These are phyloP conservation scores for Epichloe amarillans DNA, from an alignment of 2,329 filamentous ascomycete genomes.

Conservation along the genomic window DNA sequence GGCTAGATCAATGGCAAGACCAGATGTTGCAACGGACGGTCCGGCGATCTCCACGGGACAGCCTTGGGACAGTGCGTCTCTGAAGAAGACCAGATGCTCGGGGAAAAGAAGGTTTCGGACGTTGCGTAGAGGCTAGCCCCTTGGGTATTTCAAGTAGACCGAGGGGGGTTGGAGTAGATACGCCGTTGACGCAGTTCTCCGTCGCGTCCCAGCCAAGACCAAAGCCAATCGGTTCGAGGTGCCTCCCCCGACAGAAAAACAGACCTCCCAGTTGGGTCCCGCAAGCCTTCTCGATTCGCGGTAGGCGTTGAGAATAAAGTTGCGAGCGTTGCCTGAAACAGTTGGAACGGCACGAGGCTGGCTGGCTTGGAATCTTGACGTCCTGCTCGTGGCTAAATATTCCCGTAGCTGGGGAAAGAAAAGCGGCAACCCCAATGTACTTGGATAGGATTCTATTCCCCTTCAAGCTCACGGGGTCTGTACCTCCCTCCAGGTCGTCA, in stretches of 20 bases:
- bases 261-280: not conserved
- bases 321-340: slow-evolving; percentile 1
- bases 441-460: not conserved
- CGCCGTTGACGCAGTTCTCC: not conserved
- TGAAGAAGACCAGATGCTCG: not conserved
- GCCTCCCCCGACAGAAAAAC: not conserved
- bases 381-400: not conserved
- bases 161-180: not conserved
- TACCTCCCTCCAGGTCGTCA: not conserved
- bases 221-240: not conserved
- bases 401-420: not conserved
- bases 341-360: not conserved
- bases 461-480: not conserved
- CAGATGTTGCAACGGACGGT: slow-evolving; percentile 7
- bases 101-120: slow-evolving; percentile 2
- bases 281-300: not conserved
- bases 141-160: not conserved
- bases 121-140: slow-evolving; percentile 3
- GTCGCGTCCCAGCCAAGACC: not conserved
- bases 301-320: not conserved
- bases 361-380: not conserved
- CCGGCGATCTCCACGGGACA: slow-evolving; percentile 8
- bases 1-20: slow-evolving; percentile 8
- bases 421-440: not conserved
- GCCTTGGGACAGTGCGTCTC: slow-evolving; percentile 1